Conservation (phyloP, 2,329 filamentous ascomycete species). For the Ascochyta pisi region DNA sequence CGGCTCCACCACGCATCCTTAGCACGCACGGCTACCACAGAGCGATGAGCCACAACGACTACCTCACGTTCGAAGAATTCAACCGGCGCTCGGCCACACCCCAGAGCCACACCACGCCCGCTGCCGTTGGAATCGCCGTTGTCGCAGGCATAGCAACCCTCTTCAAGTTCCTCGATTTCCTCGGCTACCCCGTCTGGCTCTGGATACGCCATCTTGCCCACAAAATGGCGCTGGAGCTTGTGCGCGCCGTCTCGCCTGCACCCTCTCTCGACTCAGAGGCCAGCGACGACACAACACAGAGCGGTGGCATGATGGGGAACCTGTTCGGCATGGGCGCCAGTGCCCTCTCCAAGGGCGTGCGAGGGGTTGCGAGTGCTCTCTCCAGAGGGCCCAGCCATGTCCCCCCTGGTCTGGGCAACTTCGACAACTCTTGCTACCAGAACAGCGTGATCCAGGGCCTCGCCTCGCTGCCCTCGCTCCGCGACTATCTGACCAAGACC, state of each 20-base stretch:
- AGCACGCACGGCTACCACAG: constrained; percentile 1
- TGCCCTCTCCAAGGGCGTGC: constrained; percentile 45
- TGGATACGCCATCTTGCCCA: constrained; percentile 60
- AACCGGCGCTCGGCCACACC: constrained; percentile 23
- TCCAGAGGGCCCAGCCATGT: constrained; percentile 40
- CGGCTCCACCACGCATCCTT: constrained; percentile 11
- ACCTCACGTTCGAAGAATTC: constrained; percentile 27
- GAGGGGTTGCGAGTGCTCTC: constrained; percentile 47
- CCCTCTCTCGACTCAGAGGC: constrained; percentile 23
- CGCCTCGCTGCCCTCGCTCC: constrained; percentile 75
- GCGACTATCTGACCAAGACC: constrained; percentile 63
- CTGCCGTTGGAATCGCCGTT: constrained; percentile 27
- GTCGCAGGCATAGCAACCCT: constrained; percentile 37
- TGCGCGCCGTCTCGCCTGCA: constrained; percentile 18
- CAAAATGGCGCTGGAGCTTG: constrained; percentile 16
- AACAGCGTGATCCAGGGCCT: constrained; percentile 89
- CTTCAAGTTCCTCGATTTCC: constrained; percentile 35
- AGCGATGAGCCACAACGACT: constrained; percentile 31
- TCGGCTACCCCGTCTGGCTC: constrained; percentile 49
- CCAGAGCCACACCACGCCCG: constrained; percentile 19
- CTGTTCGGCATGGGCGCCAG: constrained; percentile 49
- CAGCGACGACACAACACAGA: constrained; percentile 30
- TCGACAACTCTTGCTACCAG: constrained; percentile 96
- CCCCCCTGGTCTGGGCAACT: constrained; percentile 78
- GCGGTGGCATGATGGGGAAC: constrained; percentile 36